Conservation (phyloP, 352 stramenopile species). For the Pythium oligandrum region DNA sequence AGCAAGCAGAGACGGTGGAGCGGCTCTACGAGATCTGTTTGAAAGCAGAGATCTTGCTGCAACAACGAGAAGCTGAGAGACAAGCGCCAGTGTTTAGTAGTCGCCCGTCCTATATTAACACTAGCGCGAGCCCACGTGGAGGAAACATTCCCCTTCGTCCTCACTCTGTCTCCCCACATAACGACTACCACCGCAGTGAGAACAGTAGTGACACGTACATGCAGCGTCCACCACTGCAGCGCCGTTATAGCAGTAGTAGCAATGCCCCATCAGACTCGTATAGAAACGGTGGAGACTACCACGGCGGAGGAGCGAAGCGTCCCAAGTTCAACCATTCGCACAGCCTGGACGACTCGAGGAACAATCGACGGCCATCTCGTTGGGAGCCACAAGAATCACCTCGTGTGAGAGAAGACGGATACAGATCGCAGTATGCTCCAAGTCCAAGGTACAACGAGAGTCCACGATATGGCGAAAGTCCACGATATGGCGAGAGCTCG, state of each 20-base stretch:
- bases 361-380: conserved; percentile 21
- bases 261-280: no score
- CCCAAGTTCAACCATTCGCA: conserved; percentile 60
- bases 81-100: conserved; percentile 30
- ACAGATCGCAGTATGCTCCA: no score
- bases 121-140: not conserved
- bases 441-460: no score
- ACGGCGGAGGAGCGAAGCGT: conserved; percentile 30
- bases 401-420: not conserved
- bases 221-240: not conserved
- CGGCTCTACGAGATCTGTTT: conserved; percentile 46
- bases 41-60: conserved; percentile 47
- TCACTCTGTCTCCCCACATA: not conserved
- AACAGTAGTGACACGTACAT: not conserved
- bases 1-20: conserved; percentile 47
- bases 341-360: conserved; percentile 44
- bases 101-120: conserved; percentile 9
- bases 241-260: not conserved
- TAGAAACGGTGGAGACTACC: conserved; percentile 5
- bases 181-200: not conserved
- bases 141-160: not conserved
- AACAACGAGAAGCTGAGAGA: conserved; percentile 46
- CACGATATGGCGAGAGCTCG: no score
- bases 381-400: conserved; percentile 23
- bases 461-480: no score